Evolutionary conservation across 805 yeast genomes (phyloP), one percentile per base, ranked within the genome.

Genomic region (Suhomyces canberraensis): DNA sequence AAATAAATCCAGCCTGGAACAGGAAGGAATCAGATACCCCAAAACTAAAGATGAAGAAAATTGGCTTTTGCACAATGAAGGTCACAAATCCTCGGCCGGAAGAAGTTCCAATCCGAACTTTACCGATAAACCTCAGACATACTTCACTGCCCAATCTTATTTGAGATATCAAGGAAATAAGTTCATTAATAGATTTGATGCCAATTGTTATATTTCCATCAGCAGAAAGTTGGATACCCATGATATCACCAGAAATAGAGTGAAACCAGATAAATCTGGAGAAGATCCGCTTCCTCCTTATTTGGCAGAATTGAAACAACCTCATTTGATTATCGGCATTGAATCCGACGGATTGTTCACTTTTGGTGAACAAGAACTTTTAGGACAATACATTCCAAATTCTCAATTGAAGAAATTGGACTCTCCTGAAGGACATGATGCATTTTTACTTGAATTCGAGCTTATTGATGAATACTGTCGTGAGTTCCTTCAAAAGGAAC

Each of bases 351-450:
- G 96, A 0, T 67, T 93, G 18, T 93, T 93, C 64, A 91, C 98
- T 0, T 79, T 84, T 50, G 76, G 90, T 15, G 98, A 93, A 62
- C 98, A 93, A 61, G 86, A 86, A 52, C 76, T 81, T 35, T 71
- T 93, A 32, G 95, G 95, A 1, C 75, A 78, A 27, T 66, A 79
- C 52, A 75, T 93, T 41, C 90, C 89, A 6, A 72, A 84, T 48
- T 73, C 95, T 1, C 58, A 49, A 5, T 66, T 93, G 46, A 79
- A 81, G 47, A 78, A 79, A 50, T 81, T 93, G 29, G 78, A 84
- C 44, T 89, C 97, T 1, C 93, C 91, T 9, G 98, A 93, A 51
- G 98, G 98, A 13, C 98, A 93, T 55, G 98, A 93, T 66, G 98
- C 98, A 2, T 93, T 93, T 55, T 64, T 93, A 42, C 69, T 93